Base-by-base conservation (phyloP, 2,329 filamentous ascomycete genomes). In the Clonostachys byssicola region DNA sequence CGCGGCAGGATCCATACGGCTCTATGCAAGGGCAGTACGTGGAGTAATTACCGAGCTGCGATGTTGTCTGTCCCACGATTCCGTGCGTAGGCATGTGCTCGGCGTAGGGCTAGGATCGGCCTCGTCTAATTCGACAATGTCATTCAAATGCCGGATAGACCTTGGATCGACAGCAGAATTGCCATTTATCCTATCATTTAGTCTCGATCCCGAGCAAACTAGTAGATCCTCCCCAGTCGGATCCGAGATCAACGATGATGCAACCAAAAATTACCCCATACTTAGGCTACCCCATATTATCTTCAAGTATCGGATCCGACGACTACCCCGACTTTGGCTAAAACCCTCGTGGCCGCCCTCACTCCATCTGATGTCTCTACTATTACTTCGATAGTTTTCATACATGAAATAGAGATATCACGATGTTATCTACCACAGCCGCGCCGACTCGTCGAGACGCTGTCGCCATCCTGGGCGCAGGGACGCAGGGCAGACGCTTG, bases 401-500 rank as follows among this genome's bases (percentile, higher is more conserved):
- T 20, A 9, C 6, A 34, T 8, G 36, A 12, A 4, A 58, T 56
- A 54, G 49, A 33, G 3, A 16, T 10, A 18, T 13, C 36, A 17
- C 40, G 5, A 42, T 47, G 40, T 16, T 43, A 17, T 35, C 45
- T 20, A 17, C 43, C n/a, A 34, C 50, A 42, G 48, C 59, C 7
- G 47, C 47, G 16, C 33, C 39, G 40, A 40, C 44, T 7, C 40
- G 47, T 1, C 51, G 45, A 35, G 51, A 44, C 7, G 49, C 56
- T 1, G 59, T 63, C 12, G 45, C 55, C 17, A 48, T 63, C 7
- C 50, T 63, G 13, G 60, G 60, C 17, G 60, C 60, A 3, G 60
- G 60, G 3, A 61, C 60, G 7, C 60, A 63, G 36, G 60, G 60
- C 6, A 51, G 60, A 36, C 59, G 60, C 2, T 48, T 63, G 40